phyloP scores from a whole-genome alignment of 768 basidiomycete species.

The Collybia sp. region DNA sequence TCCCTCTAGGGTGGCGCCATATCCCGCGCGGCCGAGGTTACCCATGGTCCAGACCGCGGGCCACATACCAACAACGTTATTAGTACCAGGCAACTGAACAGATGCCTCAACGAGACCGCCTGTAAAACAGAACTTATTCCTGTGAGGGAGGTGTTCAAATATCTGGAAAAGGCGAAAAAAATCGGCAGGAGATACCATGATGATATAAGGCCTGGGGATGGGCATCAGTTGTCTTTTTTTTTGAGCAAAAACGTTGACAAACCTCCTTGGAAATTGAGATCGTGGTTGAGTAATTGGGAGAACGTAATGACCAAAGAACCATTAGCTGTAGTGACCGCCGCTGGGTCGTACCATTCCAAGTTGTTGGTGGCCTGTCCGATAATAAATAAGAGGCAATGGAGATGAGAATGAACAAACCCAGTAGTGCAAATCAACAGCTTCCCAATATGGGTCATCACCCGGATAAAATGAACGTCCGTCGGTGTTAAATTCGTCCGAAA shows the following conservation, averaged over 20 bases:
- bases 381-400: conserved; percentile 2
- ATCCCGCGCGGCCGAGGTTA: conserved; percentile 69
- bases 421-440: conserved; percentile 74
- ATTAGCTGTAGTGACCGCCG: conserved; percentile 60
- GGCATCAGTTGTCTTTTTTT: conserved; percentile 19
- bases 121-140: conserved; percentile 87
- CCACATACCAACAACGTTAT: conserved; percentile 65
- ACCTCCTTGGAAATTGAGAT: conserved; percentile 63
- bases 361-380: conserved; percentile 55
- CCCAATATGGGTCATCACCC: conserved; percentile 85
- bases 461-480: conserved; percentile 76
- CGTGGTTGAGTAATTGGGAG: conserved; percentile 51
- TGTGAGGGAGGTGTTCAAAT: conserved; percentile 9
- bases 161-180: not conserved
- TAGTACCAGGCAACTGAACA: conserved; percentile 57
- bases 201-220: conserved; percentile 35
- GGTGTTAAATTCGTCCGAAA: conserved; percentile 78
- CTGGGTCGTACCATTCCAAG: conserved; percentile 87
- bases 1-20: conserved; percentile 79
- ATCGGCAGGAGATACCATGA: conserved; percentile 25
- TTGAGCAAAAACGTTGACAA: conserved; percentile 14
- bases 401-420: conserved; percentile 40
- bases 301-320: conserved; percentile 74
- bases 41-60: conserved; percentile 78
- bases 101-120: conserved; percentile 65